These are phyloP conservation scores for Neolentinus lepideus DNA, from an alignment of 1,284 basidiomycete species.

Conservation along the genomic window DNA sequence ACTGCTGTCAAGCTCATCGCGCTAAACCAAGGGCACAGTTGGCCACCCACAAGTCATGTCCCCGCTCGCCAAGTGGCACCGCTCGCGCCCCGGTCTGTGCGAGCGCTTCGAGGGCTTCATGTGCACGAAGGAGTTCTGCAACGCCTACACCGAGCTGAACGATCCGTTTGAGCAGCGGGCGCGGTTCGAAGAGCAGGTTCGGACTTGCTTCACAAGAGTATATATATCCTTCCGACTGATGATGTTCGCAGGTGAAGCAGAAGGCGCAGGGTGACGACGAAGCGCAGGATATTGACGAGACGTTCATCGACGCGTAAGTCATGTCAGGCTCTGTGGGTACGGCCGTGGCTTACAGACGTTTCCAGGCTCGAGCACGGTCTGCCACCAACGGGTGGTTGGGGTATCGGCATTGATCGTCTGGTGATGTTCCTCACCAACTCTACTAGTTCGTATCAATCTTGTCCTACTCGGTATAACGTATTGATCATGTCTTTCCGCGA, in stretches of 20 bases:
- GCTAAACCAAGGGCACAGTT: slow-evolving; percentile 36
- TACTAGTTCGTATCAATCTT: slow-evolving; percentile 50
- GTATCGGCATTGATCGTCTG: slow-evolving; percentile 87
- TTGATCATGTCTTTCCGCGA: slow-evolving; percentile 16
- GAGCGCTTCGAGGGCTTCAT: slow-evolving; percentile 99
- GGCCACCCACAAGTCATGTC: slow-evolving; percentile 99
- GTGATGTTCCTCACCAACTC: slow-evolving; percentile 97
- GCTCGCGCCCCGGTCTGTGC: slow-evolving; percentile 88
- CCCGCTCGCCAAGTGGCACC: slow-evolving; percentile 94
- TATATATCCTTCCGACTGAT: background rate
- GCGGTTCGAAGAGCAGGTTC: slow-evolving; percentile 90
- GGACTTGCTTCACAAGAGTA: slow-evolving; percentile 21
- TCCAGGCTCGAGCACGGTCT: slow-evolving; percentile 91
- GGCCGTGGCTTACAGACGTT: slow-evolving; percentile 8
- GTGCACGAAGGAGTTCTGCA: slow-evolving; percentile 97
- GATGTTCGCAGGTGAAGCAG: slow-evolving; percentile 55
- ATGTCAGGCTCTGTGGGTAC: background rate
- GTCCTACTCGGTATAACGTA: slow-evolving; percentile 15
- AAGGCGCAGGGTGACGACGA: slow-evolving; percentile 98
- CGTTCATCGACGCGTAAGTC: slow-evolving; percentile 84
- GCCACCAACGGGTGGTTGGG: slow-evolving; percentile 97
- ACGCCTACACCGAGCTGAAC: slow-evolving; percentile 98
- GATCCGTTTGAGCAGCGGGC: slow-evolving; percentile 95
- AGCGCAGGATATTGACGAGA: slow-evolving; percentile 95
- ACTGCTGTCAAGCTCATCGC: slow-evolving; percentile 2